Evolutionary conservation across 495 filamentous ascomycete genomes (phyloP), one percentile per base, ranked within the genome.

Genomic region (Aspergillus panamensis): DNA sequence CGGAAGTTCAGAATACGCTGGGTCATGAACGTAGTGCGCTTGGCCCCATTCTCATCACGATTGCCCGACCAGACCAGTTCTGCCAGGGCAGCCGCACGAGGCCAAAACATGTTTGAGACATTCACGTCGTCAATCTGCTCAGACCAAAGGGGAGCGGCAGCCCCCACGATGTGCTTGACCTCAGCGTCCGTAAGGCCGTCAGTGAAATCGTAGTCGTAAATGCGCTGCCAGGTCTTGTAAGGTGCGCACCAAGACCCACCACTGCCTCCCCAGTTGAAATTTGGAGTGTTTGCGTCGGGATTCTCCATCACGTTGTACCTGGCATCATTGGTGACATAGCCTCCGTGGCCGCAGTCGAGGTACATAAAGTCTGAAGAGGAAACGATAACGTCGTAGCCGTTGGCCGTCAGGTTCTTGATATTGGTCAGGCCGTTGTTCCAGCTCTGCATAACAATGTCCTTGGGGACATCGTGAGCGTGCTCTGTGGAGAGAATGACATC

Each of bases 161-260:
- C 79, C 33, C 81, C 81, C 29, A 80, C 64, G 40, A 84, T 55
- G 53, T 79, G 80, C 39, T 69, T 60, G 0, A 71, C 72, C 55
- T 84, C 73, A 0, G 65, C 53, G 2, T 54, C 61, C 21, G 78
- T 79, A 19, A 84, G 75, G 57, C 78, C 77, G 19, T 61, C 52
- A 12, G 79, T 79, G 65, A 84, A 84, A 56, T 84, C 81, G 65
- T 76, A 84, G 69, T 81, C 78, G 69, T 84, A 84, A 68, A 84
- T 82, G 16, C 81, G 78, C 60, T 84, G 81, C 81, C 81, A 84
- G 60, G 79, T 80, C 63, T 84, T 84, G 70, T 84, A 84, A 0
- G 81, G 81, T 0, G 74, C 79, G 61, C 81, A 84, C 81, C 81
- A 84, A 56, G 73, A 77, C n/a, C 80, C 81, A 17, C 81, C 81